Evolutionary conservation across 345 rosid genomes (phyloP), one percentile per base, ranked within the genome.

Genomic region (Rhodamnia rubescens): DNA sequence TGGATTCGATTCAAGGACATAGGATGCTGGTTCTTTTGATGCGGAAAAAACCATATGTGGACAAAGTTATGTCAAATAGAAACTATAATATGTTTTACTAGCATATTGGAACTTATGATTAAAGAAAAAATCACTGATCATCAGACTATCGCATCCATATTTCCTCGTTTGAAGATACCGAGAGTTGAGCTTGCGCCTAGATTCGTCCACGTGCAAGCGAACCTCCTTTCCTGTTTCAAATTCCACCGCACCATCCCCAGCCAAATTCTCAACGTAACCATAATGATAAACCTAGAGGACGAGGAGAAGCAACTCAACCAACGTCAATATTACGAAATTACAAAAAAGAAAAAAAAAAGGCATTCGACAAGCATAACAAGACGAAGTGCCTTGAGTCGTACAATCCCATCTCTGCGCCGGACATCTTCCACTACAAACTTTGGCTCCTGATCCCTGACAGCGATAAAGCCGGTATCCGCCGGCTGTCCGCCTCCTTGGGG

Each of bases 401-500:
- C 98, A 82, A 90, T 92, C 91, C 96, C 95, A 13, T 92, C 94
- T 91, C 86, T 94, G 44, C 90, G 92, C 89, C 98, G 93, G 92
- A 94, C 99, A 91, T 95, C 97, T 75, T 90, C 94, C 50, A 96
- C 96, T 26, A 89, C 81, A 86, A 94, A 94, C 56, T 91, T 93
- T 87, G 59, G 54, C 49, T 85, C 87, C 20, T 89, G 90, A 88
- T 84, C 89, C 18, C 85, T 16, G 84, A 85, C 56, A 21, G 83
- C 47, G 85, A 96, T 88, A 56, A 88, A 85, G 53, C 99, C 99
- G 13, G 92, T 92, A 86, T 96, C 99, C 0, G 98, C 87, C 1
- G 98, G 99, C 88, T 96, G 98, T 54, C 98, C 98, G 4, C 99
- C 99, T 40, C 99, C 99, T 92, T 96, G 99, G 32, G 99, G 99